Conservation (phyloP, 2,329 filamentous ascomycete genomes). For the Ascochyta clinopodiicola region DNA sequence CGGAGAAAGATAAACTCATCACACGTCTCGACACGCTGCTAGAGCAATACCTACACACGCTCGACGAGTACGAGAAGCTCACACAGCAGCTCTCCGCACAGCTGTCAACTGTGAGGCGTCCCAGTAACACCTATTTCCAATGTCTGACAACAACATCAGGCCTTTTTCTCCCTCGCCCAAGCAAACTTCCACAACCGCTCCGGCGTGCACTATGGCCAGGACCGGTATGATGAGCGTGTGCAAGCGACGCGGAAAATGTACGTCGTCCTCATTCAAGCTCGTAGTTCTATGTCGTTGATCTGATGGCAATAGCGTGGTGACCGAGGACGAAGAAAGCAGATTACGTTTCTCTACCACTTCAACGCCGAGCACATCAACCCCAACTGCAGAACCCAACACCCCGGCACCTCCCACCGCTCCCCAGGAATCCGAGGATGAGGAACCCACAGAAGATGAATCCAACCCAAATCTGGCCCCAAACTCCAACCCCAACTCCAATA, state of each 20-base stretch:
- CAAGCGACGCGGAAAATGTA: conserved; percentile 62
- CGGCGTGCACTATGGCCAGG: conserved; percentile 69
- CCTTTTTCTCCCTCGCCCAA: conserved; percentile 66
- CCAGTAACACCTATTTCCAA: neutral
- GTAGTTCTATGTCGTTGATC: neutral
- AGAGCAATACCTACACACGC: conserved; percentile 67
- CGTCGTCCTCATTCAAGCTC: conserved; percentile 25
- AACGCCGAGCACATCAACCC: too few relatives aligned
- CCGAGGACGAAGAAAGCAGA: neutral
- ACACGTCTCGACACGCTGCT: conserved; percentile 67
- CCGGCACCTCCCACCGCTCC: too few relatives aligned
- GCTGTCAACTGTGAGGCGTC: conserved; percentile 59
- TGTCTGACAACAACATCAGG: conserved; percentile 33
- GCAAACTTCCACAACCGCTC: conserved; percentile 75
- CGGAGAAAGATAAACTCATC: conserved; percentile 40
- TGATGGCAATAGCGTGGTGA: neutral
- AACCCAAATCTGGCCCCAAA: too few relatives aligned
- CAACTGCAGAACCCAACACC: neutral
- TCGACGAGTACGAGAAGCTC: conserved; percentile 71
- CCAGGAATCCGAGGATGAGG: too few relatives aligned
- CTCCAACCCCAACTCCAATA: too few relatives aligned
- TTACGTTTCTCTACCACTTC: too few relatives aligned
- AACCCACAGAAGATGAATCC: too few relatives aligned
- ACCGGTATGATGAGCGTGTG: conserved; percentile 78
- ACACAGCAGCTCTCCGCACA: conserved; percentile 61